These are phyloP conservation scores for Pythium vanterpoolii DNA, from an alignment of 352 stramenopile species.

Conservation along the genomic window DNA sequence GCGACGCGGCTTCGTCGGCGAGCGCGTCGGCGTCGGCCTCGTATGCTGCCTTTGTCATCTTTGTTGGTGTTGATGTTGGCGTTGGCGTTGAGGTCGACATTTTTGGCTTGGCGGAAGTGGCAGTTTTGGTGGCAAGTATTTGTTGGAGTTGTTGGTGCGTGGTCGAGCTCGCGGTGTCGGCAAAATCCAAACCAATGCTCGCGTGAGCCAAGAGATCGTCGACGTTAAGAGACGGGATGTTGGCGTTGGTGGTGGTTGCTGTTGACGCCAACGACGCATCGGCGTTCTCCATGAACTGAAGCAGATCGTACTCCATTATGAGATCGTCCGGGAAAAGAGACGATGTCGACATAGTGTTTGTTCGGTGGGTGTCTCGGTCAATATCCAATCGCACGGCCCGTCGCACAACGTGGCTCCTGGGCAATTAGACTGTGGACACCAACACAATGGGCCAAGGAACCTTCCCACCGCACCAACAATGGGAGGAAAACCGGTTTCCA, in stretches of 20 bases:
- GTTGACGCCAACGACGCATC: conserved; percentile 1
- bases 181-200: conserved; percentile 20
- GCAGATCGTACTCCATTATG: conserved; percentile 33
- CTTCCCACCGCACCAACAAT: conserved; percentile 10
- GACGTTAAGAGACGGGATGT: conserved; percentile 20
- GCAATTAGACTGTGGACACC: conserved; percentile 20
- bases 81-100: not conserved
- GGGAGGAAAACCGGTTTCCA: not conserved
- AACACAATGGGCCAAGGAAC: not conserved
- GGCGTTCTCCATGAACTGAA: conserved; percentile 36
- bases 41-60: not conserved
- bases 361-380: not conserved
- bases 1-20: conserved; percentile 15
- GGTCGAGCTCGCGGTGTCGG: conserved; percentile 8
- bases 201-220: conserved; percentile 30
- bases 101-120: not conserved
- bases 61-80: not conserved
- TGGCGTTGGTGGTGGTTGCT: not conserved
- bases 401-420: not conserved
- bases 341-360: conserved; percentile 21
- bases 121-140: conserved; percentile 2
- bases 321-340: conserved; percentile 28
- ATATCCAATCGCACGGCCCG: not conserved
- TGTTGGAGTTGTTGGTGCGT: conserved; percentile 16
- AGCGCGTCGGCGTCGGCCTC: conserved; percentile 5